phyloP scores from a whole-genome alignment of 129 eudicot species.

The Helianthus tuberosus region DNA sequence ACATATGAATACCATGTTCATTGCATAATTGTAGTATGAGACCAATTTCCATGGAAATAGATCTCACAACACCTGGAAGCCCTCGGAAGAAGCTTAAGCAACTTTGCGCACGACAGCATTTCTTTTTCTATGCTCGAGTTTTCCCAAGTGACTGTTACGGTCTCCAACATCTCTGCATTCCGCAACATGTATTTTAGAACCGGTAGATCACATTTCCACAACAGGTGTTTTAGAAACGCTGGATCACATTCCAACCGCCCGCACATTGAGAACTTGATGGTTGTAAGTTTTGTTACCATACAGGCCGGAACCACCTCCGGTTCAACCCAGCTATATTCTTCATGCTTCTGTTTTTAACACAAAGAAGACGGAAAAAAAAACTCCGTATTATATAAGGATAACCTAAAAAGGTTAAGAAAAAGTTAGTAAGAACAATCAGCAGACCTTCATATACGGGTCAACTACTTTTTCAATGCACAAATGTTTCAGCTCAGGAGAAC shows the following conservation, averaged over 20 bases:
- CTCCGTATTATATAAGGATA: neutral
- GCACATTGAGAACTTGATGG: neutral
- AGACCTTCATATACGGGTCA: neutral
- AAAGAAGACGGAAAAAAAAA: neutral
- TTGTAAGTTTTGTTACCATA: neutral
- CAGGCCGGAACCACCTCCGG: neutral
- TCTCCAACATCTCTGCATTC: too few relatives aligned
- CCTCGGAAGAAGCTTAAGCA: neutral
- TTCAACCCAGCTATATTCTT: neutral
- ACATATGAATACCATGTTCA: too few relatives aligned
- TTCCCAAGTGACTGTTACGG: neutral
- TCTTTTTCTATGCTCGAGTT: neutral
- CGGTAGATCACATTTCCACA: too few relatives aligned
- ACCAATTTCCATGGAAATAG: neutral
- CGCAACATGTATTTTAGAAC: too few relatives aligned
- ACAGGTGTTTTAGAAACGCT: too few relatives aligned
- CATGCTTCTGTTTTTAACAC: neutral
- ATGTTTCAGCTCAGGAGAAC: constrained; percentile 1
- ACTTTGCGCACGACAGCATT: neutral
- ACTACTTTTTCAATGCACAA: neutral
- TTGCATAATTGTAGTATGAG: neutral
- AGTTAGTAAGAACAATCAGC: neutral
- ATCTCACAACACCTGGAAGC: neutral
- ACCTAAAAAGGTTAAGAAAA: neutral
- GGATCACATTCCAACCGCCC: too few relatives aligned